Conservation (phyloP, 768 basidiomycete genomes). For the Mycena vulgaris region DNA sequence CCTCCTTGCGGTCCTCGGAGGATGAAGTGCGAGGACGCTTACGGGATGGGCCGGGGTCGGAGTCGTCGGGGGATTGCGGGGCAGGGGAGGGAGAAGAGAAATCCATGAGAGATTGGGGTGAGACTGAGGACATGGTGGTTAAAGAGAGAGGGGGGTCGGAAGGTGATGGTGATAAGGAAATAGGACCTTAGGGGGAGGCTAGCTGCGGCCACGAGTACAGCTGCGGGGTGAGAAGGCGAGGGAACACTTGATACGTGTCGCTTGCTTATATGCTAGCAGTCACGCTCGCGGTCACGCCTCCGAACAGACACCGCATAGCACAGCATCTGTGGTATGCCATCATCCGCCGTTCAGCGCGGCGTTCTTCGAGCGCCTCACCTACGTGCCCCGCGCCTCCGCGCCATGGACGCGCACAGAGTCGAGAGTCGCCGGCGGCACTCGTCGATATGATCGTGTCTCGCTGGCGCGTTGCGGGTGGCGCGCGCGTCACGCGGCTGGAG, state of each 20-base stretch:
- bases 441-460: constrained; percentile 5
- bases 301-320: too few relatives aligned
- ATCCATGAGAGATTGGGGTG: constrained; percentile 19
- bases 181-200: too few relatives aligned
- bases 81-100: constrained; percentile 45
- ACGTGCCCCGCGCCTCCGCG: neutral
- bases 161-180: too few relatives aligned
- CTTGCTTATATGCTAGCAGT: too few relatives aligned
- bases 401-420: neutral
- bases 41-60: constrained; percentile 68
- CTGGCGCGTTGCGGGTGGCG: constrained; percentile 4
- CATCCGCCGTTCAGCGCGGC: neutral
- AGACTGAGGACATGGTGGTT: neutral
- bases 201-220: too few relatives aligned
- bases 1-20: constrained; percentile 88
- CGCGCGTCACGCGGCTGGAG: neutral
- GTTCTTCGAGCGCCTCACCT: constrained; percentile 10
- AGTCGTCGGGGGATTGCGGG: constrained; percentile 38
- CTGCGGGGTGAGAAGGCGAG: neutral
- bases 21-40: constrained; percentile 80
- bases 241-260: too few relatives aligned
- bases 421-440: neutral
- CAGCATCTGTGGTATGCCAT: too few relatives aligned
- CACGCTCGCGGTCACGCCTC: too few relatives aligned
- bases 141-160: too few relatives aligned